Evolutionary conservation across 2,329 filamentous ascomycete species (phyloP).

Genomic region (Nothophoma quercina): DNA sequence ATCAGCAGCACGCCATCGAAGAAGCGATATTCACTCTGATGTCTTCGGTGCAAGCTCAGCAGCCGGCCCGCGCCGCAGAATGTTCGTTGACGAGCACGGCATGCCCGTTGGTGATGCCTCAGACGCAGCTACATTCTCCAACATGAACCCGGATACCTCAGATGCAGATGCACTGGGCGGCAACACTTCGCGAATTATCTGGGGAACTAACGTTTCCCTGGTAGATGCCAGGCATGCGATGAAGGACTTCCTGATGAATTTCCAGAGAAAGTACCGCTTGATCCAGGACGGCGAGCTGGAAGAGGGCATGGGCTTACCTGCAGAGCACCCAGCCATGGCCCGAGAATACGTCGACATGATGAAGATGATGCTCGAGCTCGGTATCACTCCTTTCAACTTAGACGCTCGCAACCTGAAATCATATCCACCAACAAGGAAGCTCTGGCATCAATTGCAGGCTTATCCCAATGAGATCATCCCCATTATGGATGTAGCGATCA

Average conservation of each 20-base stretch:
- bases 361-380: slow-evolving; percentile 89
- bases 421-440: slow-evolving; percentile 89
- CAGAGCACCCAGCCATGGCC: slow-evolving; percentile 73
- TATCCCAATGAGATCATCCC: slow-evolving; percentile 97
- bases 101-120: slow-evolving; percentile 63
- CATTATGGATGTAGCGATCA: slow-evolving; percentile 92
- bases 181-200: slow-evolving; percentile 82
- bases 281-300: slow-evolving; percentile 85
- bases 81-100: slow-evolving; percentile 71
- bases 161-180: slow-evolving; percentile 90
- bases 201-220: slow-evolving; percentile 97
- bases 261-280: slow-evolving; percentile 91
- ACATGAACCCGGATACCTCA: slow-evolving; percentile 81
- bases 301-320: slow-evolving; percentile 70
- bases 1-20: slow-evolving; percentile 69
- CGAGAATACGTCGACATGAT: slow-evolving; percentile 86
- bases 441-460: slow-evolving; percentile 93
- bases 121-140: slow-evolving; percentile 70
- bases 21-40: slow-evolving; percentile 89
- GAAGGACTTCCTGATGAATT: slow-evolving; percentile 92
- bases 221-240: slow-evolving; percentile 86
- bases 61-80: slow-evolving; percentile 59
- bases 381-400: slow-evolving; percentile 83
- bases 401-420: slow-evolving; percentile 89
- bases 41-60: slow-evolving; percentile 56